A percentile compares a stretch with the other conserved stretches of the same genome.
These are phyloP conservation scores for Phyllosticta citribraziliensis DNA, from an alignment of 2,329 filamentous ascomycete genomes.

Conservation along the genomic window DNA sequence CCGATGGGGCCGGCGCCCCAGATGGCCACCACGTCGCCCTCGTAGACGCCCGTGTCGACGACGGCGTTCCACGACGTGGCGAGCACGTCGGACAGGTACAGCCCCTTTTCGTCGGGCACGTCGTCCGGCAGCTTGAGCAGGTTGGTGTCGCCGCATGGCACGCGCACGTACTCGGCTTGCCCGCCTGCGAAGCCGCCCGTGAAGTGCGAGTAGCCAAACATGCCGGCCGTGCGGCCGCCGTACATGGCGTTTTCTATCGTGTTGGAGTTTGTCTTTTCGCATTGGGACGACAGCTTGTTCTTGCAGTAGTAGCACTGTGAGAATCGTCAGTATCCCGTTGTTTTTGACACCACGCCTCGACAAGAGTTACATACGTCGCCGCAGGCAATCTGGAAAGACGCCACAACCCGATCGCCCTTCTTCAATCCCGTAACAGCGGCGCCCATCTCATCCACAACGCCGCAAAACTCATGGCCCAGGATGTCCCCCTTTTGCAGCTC, in stretches of 20 bases:
- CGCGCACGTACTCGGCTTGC: conserved; percentile 77
- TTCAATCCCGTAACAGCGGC: conserved; percentile 32
- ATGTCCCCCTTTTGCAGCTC: conserved; percentile 43
- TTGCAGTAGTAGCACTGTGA: conserved; percentile 62
- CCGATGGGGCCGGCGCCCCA: conserved; percentile 86
- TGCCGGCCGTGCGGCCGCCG: conserved; percentile 62
- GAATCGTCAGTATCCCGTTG: conserved; percentile 21
- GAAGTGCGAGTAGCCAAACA: conserved; percentile 55
- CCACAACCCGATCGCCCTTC: conserved; percentile 57
- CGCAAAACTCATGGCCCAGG: conserved; percentile 44
- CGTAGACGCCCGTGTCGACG: conserved; percentile 71
- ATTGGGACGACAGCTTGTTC: conserved; percentile 68
- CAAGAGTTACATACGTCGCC: conserved; percentile 21
- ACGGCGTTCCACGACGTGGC: conserved; percentile 73
- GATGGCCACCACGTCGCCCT: conserved; percentile 67
- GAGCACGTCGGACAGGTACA: conserved; percentile 75
- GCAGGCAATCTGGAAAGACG: conserved; percentile 74
- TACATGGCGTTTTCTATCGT: conserved; percentile 65
- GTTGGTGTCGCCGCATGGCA: conserved; percentile 73
- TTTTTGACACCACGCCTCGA: background rate
- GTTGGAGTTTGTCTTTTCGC: conserved; percentile 70
- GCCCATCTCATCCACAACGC: conserved; percentile 39
- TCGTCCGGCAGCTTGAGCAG: conserved; percentile 66
- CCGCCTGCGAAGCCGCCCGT: conserved; percentile 81
- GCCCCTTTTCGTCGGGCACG: conserved; percentile 73